Evolutionary conservation across 2,329 filamentous ascomycete genomes (phyloP).

Genomic region (Rhinocladiella similis): DNA sequence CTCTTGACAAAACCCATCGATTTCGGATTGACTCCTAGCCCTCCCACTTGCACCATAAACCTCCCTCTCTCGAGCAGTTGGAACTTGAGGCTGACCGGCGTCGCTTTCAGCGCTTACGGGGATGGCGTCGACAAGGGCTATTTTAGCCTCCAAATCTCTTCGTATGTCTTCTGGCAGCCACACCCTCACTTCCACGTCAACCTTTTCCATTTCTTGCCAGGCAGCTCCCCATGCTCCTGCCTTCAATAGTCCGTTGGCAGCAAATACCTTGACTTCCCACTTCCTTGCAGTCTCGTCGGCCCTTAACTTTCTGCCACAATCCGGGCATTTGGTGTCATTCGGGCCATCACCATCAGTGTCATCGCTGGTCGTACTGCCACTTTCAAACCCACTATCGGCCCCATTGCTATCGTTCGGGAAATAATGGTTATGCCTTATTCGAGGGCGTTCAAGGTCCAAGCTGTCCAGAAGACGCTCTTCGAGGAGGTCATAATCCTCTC

Average conservation of each 20-base stretch:
- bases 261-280: slow-evolving; percentile 79
- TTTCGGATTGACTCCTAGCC: slow-evolving; percentile 24
- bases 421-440: slow-evolving; percentile 62
- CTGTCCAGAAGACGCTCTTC: slow-evolving; percentile 63
- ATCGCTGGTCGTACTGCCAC: slow-evolving; percentile 39
- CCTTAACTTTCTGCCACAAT: slow-evolving; percentile 52
- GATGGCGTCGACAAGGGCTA: slow-evolving; percentile 9
- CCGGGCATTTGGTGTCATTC: slow-evolving; percentile 42
- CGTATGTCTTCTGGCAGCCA: slow-evolving; percentile 57
- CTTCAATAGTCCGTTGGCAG: slow-evolving; percentile 90
- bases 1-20: slow-evolving; percentile 25
- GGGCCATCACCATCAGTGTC: slow-evolving; percentile 27
- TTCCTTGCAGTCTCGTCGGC: slow-evolving; percentile 51
- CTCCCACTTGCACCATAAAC: slow-evolving; percentile 23
- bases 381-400: slow-evolving; percentile 34
- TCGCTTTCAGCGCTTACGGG: not conserved
- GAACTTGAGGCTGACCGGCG: not conserved
- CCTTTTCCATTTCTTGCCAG: slow-evolving; percentile 98
- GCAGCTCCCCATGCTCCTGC: slow-evolving; percentile 89
- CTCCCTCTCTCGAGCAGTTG: slow-evolving; percentile 19
- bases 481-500: slow-evolving; percentile 62
- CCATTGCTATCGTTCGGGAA: slow-evolving; percentile 33
- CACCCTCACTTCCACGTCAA: slow-evolving; percentile 88
- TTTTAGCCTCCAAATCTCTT: slow-evolving; percentile 41
- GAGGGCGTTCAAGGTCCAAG: slow-evolving; percentile 56